phyloP scores from a whole-genome alignment of 2,329 filamentous ascomycete genomes.

The Sphaerulina vaccinii region DNA sequence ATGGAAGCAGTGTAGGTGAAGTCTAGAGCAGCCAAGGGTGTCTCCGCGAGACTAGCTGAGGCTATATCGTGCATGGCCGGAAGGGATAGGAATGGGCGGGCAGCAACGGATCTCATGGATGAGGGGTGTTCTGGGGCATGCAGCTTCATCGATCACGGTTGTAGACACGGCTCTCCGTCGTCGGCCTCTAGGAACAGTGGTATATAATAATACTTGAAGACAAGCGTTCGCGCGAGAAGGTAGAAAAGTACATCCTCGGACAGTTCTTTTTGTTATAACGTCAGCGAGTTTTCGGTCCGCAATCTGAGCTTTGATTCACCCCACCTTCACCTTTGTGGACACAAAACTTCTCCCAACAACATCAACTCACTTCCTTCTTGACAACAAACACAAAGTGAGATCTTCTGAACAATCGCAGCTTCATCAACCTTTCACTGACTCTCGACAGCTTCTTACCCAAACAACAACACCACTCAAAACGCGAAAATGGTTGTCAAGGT shows the following conservation, averaged over 20 bases:
- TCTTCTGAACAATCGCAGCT: background rate
- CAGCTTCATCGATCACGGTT: background rate
- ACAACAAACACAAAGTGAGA: too few relatives aligned
- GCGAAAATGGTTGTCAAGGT: conserved; percentile 50
- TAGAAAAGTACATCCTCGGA: background rate
- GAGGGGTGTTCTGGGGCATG: conserved; percentile 7
- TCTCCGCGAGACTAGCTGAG: conserved; percentile 5
- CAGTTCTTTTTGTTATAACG: background rate
- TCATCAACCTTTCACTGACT: background rate
- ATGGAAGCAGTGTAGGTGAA: conserved; percentile 1
- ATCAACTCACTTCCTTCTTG: background rate
- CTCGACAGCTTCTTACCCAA: background rate
- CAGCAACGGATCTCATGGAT: background rate
- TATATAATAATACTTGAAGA: conserved; percentile 3
- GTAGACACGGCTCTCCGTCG: conserved; percentile 2
- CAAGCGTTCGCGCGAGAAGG: background rate
- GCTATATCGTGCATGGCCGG: conserved; percentile 8
- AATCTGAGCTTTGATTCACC: background rate
- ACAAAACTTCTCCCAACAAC: background rate
- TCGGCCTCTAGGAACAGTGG: conserved; percentile 8
- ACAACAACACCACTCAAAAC: conserved; percentile 3
- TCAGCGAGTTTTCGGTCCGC: background rate
- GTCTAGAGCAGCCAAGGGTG: conserved; percentile 1
- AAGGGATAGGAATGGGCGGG: conserved; percentile 6
- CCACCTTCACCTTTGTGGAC: background rate